A percentile compares a stretch with the other conserved stretches of the same genome.
Conservation (phyloP, 208 protist species). For the Porcisia deanei region DNA sequence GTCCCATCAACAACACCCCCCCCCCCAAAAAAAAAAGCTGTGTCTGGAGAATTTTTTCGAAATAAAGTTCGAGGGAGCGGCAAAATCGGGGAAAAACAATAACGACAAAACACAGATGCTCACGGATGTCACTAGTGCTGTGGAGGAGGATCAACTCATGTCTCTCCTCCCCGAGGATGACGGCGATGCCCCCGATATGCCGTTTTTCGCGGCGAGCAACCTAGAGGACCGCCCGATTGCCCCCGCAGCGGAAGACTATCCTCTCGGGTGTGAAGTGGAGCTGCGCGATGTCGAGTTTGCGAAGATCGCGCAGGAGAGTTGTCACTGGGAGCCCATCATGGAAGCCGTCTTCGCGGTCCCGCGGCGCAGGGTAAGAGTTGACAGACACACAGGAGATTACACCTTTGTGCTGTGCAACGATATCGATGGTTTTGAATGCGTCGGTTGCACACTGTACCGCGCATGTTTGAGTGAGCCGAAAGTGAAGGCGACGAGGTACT, state of each 20-base stretch:
- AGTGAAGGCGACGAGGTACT: conserved; percentile 76
- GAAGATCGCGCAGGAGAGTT: conserved; percentile 57
- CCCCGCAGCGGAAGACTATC: conserved; percentile 79
- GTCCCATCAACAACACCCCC: too few species aligned
- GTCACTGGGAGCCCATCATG: conserved; percentile 78
- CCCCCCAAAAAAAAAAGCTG: too few species aligned
- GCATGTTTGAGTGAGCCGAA: conserved; percentile 83
- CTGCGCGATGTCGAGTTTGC: conserved; percentile 76
- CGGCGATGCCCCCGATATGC: conserved; percentile 55
- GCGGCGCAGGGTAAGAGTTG: conserved; percentile 63
- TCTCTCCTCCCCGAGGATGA: conserved; percentile 39
- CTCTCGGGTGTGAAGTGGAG: conserved; percentile 82
- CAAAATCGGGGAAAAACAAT: too few species aligned
- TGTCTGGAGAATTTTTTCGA: too few species aligned
- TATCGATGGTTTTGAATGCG: conserved; percentile 50
- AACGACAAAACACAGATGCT: conserved; percentile 7
- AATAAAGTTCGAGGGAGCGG: too few species aligned
- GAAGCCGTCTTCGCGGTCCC: conserved; percentile 66
- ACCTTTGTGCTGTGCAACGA: conserved; percentile 77
- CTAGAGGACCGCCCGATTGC: conserved; percentile 68
- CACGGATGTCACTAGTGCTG: conserved; percentile 9
- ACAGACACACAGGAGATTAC: conserved; percentile 80
- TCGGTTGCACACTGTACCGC: conserved; percentile 84
- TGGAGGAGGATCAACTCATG: conserved; percentile 26
- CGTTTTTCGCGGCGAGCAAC: conserved; percentile 77